These are phyloP conservation scores for Vitis labrusca DNA, from an alignment of 164 flowering plant species.

Conservation along the genomic window DNA sequence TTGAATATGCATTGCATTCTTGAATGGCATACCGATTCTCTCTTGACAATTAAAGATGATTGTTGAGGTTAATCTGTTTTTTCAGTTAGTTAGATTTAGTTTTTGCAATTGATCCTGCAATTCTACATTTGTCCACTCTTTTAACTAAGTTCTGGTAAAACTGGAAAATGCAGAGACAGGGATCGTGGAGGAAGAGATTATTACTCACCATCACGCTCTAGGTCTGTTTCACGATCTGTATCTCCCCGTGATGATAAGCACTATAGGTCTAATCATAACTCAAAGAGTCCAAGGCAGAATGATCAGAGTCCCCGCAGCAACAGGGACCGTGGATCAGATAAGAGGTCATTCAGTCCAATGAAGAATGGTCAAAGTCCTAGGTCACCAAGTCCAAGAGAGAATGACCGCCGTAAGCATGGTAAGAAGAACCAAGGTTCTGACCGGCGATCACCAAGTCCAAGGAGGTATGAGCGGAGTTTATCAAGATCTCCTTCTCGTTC, in stretches of 20 bases:
- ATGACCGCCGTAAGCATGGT: conserved; percentile 22
- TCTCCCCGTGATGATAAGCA: conserved; percentile 27
- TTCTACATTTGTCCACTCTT: conserved; percentile 8
- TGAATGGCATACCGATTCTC: too few species aligned
- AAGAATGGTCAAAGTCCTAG: conserved; percentile 24
- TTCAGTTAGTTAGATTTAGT: not conserved
- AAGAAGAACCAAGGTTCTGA: conserved; percentile 21
- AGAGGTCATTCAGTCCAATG: conserved; percentile 38
- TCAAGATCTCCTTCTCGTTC: conserved; percentile 48
- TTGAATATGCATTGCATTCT: too few species aligned
- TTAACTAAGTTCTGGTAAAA: not conserved
- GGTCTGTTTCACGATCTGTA: conserved; percentile 27
- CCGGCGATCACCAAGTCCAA: conserved; percentile 36
- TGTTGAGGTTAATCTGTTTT: not conserved
- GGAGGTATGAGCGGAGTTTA: conserved; percentile 26
- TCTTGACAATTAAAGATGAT: not conserved
- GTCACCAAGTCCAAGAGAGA: conserved; percentile 18
- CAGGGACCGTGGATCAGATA: conserved; percentile 18
- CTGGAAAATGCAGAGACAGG: conserved; percentile 25
- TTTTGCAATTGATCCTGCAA: not conserved
- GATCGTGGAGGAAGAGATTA: conserved; percentile 34
- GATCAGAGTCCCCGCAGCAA: conserved; percentile 24
- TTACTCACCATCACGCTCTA: conserved; percentile 34
- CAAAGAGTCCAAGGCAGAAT: conserved; percentile 24
- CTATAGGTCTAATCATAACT: conserved; percentile 17